Evolutionary conservation across 345 rosid species (phyloP).

Genomic region (Ricinus communis): DNA sequence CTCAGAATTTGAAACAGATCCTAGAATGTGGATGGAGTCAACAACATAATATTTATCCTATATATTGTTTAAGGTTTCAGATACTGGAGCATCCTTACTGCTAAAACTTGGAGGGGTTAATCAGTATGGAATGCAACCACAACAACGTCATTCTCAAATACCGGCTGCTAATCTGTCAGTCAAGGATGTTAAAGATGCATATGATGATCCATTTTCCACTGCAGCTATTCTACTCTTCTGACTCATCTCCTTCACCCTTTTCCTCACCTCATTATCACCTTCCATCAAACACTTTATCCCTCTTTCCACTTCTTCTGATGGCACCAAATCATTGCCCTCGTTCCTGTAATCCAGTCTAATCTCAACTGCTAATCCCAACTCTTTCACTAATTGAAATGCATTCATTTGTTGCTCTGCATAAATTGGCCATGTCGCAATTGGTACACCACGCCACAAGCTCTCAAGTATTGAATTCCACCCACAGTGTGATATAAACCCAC

Average conservation of each 20-base stretch:
- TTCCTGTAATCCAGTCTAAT: slow-evolving; percentile 18
- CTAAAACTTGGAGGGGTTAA: not conserved
- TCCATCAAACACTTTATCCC: slow-evolving; percentile 20
- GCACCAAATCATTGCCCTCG: not conserved
- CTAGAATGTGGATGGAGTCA: slow-evolving; percentile 87
- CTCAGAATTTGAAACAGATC: slow-evolving; percentile 91
- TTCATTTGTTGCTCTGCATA: slow-evolving; percentile 18
- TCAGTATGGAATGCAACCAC: not conserved
- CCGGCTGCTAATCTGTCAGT: slow-evolving; percentile 45
- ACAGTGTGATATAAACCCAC: slow-evolving; percentile 21
- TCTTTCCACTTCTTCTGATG: slow-evolving; percentile 11
- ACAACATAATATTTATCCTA: slow-evolving; percentile 83
- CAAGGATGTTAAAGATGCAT: too few relatives aligned
- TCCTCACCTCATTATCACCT: not conserved
- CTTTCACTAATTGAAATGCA: slow-evolving; percentile 11
- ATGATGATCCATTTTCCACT: slow-evolving; percentile 18
- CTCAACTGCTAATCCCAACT: slow-evolving; percentile 18
- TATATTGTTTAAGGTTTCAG: slow-evolving; percentile 84
- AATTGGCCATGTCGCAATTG: slow-evolving; percentile 22
- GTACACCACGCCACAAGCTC: slow-evolving; percentile 19
- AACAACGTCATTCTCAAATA: too few relatives aligned
- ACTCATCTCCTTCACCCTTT: slow-evolving; percentile 8
- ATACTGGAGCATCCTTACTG: slow-evolving; percentile 10
- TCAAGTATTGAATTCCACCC: slow-evolving; percentile 23
- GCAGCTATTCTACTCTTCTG: not conserved